Conservation (phyloP, 1,284 basidiomycete genomes). For the Papiliotrema terrestris region DNA sequence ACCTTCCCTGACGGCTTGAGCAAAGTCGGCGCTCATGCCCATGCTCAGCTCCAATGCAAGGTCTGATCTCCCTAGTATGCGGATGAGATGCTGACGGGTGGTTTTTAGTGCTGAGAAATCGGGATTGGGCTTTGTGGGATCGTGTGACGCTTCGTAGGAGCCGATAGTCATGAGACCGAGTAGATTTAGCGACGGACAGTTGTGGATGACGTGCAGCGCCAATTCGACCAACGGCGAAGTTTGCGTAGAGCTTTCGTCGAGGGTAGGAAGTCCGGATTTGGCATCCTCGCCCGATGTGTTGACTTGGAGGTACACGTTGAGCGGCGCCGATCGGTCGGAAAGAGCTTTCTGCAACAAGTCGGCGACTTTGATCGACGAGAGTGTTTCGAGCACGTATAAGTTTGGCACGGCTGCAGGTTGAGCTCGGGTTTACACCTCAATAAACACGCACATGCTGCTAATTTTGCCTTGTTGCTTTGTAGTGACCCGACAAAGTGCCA, state of each 20-base stretch:
- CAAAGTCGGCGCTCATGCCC: conserved; percentile 98
- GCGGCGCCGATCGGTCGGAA: conserved; percentile 47
- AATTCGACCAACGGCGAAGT: conserved; percentile 59
- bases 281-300: conserved; percentile 90
- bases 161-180: conserved; percentile 97
- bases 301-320: conserved; percentile 83
- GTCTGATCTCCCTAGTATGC: conserved; percentile 49
- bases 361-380: conserved; percentile 83
- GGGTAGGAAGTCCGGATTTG: conserved; percentile 79
- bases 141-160: conserved; percentile 66
- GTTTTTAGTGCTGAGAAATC: conserved; percentile 74
- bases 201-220: conserved; percentile 65
- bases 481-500: conserved; percentile 98
- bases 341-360: conserved; percentile 76
- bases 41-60: conserved; percentile 76
- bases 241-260: conserved; percentile 42
- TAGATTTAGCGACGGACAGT: conserved; percentile 71
- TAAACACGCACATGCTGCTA: conserved; percentile 64
- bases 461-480: conserved; percentile 93
- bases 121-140: conserved; percentile 62
- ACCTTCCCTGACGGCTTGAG: conserved; percentile 75
- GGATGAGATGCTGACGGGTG: conserved; percentile 61
- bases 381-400: conserved; percentile 81
- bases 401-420: conserved; percentile 73
- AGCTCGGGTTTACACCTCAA: conserved; percentile 6